phyloP scores from a whole-genome alignment of 257 asterid species.

The Plectranthus barbatus region DNA sequence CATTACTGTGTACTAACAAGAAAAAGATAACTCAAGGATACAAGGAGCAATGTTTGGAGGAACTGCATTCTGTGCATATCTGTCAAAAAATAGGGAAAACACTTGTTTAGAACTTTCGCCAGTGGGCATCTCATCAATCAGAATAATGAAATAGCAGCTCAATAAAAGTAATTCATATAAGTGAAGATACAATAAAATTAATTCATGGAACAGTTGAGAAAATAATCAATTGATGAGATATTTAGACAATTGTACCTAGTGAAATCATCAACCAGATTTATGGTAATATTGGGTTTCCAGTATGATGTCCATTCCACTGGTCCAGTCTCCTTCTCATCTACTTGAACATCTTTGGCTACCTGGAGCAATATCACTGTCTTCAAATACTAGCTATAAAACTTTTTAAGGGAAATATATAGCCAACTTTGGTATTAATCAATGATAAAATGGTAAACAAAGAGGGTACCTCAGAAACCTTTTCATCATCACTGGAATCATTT shows the following conservation, averaged over 20 bases:
- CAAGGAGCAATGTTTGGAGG: constrained; percentile 89
- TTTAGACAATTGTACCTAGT: constrained; percentile 48
- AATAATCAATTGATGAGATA: not conserved
- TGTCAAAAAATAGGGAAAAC: constrained; percentile 27
- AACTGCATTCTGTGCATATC: constrained; percentile 69
- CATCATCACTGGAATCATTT: constrained; percentile 32
- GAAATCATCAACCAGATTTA: constrained; percentile 93
- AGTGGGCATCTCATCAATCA: too few relatives aligned
- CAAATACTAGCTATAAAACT: too few relatives aligned
- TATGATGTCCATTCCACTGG: constrained; percentile 79
- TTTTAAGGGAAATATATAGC: too few relatives aligned
- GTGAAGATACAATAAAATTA: too few relatives aligned
- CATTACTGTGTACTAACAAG: not conserved
- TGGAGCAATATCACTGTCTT: constrained; percentile 25
- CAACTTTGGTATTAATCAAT: not conserved
- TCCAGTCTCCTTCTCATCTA: constrained; percentile 52
- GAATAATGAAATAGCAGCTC: constrained; percentile 6
- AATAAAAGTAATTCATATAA: not conserved
- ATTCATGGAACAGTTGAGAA: not conserved
- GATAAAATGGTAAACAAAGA: constrained; percentile 7
- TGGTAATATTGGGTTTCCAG: constrained; percentile 90
- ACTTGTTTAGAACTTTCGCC: too few relatives aligned
- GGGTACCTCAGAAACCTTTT: constrained; percentile 33
- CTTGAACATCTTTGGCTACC: constrained; percentile 46
- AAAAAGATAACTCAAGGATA: constrained; percentile 46